These are phyloP conservation scores for Cylindrotheca fusiformis DNA, from an alignment of 108 stramenopile genomes.

Conservation along the genomic window DNA sequence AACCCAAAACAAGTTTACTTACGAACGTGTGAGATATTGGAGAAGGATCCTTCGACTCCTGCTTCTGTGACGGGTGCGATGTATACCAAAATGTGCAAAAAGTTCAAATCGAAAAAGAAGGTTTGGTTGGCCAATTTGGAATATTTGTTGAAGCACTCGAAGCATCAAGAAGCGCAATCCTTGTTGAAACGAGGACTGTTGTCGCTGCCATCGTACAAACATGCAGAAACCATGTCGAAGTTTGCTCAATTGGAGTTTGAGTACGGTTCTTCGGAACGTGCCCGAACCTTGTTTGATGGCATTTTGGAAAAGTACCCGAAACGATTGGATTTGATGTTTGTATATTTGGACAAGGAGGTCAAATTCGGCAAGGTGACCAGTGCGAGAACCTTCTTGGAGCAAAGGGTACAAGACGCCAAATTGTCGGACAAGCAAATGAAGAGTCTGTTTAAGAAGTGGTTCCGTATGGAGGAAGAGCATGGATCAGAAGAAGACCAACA, in stretches of 20 bases:
- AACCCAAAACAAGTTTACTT: slow-evolving; percentile 92
- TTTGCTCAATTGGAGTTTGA: slow-evolving; percentile 94
- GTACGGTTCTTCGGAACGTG: slow-evolving; percentile 83
- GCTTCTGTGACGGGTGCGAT: slow-evolving; percentile 61
- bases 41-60: slow-evolving; percentile 53
- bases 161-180: slow-evolving; percentile 81
- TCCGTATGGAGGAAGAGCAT: slow-evolving; percentile 86
- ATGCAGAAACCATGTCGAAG: slow-evolving; percentile 84
- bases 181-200: slow-evolving; percentile 83
- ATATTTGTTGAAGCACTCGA: slow-evolving; percentile 64
- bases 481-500: slow-evolving; percentile 75
- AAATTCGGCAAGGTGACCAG: slow-evolving; percentile 80
- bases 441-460: slow-evolving; percentile 96
- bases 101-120: slow-evolving; percentile 86
- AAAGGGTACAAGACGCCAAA: slow-evolving; percentile 53
- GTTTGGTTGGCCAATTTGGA: slow-evolving; percentile 89
- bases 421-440: slow-evolving; percentile 95
- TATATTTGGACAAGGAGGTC: slow-evolving; percentile 94
- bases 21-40: slow-evolving; percentile 82
- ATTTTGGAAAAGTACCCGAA: slow-evolving; percentile 85
- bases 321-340: slow-evolving; percentile 89
- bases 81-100: slow-evolving; percentile 84
- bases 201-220: slow-evolving; percentile 87
- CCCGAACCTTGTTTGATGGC: slow-evolving; percentile 89
- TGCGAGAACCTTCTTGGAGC: slow-evolving; percentile 80